Conservation (phyloP, 805 yeast species). For the Millerozyma acaciae region DNA sequence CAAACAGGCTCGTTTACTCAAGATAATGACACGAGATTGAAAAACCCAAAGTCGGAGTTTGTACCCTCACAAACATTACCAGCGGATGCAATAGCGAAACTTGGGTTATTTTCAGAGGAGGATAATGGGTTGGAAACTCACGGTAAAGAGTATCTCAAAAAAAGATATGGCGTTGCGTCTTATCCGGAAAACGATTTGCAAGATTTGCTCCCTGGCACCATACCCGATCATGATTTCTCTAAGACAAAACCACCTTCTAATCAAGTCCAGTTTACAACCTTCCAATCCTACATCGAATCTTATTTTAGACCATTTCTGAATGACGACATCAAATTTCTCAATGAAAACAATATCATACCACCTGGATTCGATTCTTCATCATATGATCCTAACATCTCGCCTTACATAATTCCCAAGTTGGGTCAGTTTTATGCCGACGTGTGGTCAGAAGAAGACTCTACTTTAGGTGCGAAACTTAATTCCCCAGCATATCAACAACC, state of each 20-base stretch:
- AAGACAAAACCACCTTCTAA: conserved; percentile 66
- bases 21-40: conserved; percentile 55
- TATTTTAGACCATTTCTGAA: conserved; percentile 73
- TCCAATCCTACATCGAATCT: conserved; percentile 79
- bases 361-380: conserved; percentile 39
- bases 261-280: conserved; percentile 90
- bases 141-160: conserved; percentile 71
- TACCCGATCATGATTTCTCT: conserved; percentile 85
- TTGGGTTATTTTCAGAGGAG: conserved; percentile 64
- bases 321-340: conserved; percentile 76
- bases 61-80: conserved; percentile 69
- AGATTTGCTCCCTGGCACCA: conserved; percentile 77
- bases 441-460: conserved; percentile 82
- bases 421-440: conserved; percentile 79
- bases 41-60: conserved; percentile 73
- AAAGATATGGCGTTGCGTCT: conserved; percentile 83
- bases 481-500: conserved; percentile 46
- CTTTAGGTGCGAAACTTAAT: conserved; percentile 38
- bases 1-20: conserved; percentile 42
- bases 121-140: conserved; percentile 55
- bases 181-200: conserved; percentile 77
- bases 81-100: conserved; percentile 51
- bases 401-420: conserved; percentile 77
- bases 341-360: conserved; percentile 57
- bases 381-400: conserved; percentile 65